Conservation (phyloP, 768 basidiomycete genomes). For the Pisolithus sp. region DNA sequence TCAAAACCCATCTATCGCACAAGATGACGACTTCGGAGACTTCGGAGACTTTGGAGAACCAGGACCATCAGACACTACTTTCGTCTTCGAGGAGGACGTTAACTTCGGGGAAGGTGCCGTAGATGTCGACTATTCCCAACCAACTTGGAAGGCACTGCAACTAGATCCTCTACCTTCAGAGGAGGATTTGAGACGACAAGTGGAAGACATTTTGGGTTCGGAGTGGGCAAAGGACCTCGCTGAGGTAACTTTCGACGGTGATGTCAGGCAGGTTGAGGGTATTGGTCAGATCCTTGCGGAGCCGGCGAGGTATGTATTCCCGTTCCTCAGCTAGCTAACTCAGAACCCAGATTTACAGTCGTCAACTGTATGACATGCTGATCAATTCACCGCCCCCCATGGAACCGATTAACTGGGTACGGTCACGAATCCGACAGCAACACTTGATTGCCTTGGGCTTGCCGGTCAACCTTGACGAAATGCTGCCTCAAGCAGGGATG, state of each 20-base stretch:
- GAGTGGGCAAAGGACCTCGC: conserved; percentile 56
- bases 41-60: conserved; percentile 84
- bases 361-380: conserved; percentile 68
- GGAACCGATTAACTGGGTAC: conserved; percentile 90
- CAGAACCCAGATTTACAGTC: conserved; percentile 41
- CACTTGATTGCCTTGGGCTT: conserved; percentile 89
- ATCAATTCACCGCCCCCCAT: conserved; percentile 66
- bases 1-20: conserved; percentile 31
- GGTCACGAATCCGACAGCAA: conserved; percentile 84
- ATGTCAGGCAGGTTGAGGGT: conserved; percentile 75
- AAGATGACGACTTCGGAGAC: conserved; percentile 78
- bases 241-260: conserved; percentile 57
- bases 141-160: conserved; percentile 54
- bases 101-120: conserved; percentile 14
- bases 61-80: conserved; percentile 32
- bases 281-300: conserved; percentile 72
- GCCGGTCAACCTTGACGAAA: conserved; percentile 92
- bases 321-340: conserved; percentile 16
- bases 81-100: conserved; percentile 32
- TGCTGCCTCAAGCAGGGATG: conserved; percentile 60
- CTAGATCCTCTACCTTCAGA: conserved; percentile 60
- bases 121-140: conserved; percentile 37
- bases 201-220: conserved; percentile 60
- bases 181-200: conserved; percentile 49
- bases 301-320: conserved; percentile 54